These are phyloP conservation scores for Polytrichum formosum DNA, from an alignment of 225 moss, liverwort and hornwort genomes.

Conservation along the genomic window DNA sequence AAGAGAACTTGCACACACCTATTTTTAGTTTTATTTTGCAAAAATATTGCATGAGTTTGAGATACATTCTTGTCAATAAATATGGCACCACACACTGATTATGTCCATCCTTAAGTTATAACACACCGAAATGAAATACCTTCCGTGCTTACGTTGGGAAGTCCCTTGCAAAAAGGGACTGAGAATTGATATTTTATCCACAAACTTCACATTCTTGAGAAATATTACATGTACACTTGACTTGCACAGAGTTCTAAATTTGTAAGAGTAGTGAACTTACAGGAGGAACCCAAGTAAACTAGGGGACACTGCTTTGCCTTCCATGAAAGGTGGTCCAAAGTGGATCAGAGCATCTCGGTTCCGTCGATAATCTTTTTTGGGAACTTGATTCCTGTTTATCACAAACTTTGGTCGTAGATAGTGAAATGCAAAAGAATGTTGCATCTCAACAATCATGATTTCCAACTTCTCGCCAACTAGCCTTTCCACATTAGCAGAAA, in stretches of 20 bases:
- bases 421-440: conserved; percentile 58
- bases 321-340: conserved; percentile 73
- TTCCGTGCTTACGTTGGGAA: too few relatives aligned
- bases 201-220: background rate
- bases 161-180: too few relatives aligned
- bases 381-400: conserved; percentile 39
- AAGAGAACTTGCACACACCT: too few relatives aligned
- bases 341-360: conserved; percentile 68
- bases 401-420: conserved; percentile 71
- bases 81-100: too few relatives aligned
- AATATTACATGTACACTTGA: background rate
- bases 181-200: too few relatives aligned
- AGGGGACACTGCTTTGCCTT: conserved; percentile 73
- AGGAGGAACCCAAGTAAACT: conserved; percentile 68
- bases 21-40: too few relatives aligned
- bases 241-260: too few relatives aligned
- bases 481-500: conserved; percentile 73
- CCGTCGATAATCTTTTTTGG: conserved; percentile 37
- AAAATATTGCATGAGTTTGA: too few relatives aligned
- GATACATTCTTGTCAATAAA: too few relatives aligned
- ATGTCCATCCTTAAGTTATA: too few relatives aligned
- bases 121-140: too few relatives aligned
- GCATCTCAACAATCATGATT: conserved; percentile 71
- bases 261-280: conserved; percentile 35
- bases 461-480: conserved; percentile 48